Evolutionary conservation across 768 basidiomycete species (phyloP).

Genomic region (Panus rudis): DNA sequence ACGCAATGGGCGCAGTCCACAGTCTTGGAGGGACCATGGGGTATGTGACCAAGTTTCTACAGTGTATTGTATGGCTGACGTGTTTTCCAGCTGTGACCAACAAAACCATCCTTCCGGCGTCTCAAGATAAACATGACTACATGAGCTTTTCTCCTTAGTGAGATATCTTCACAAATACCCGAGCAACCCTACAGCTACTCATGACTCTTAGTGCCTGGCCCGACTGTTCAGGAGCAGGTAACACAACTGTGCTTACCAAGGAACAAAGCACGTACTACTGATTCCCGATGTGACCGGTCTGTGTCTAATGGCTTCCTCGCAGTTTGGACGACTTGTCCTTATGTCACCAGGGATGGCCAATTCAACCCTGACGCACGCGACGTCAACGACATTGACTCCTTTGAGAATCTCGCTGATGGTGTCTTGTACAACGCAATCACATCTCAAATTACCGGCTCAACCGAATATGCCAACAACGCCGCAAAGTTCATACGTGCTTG

Average conservation of each 20-base stretch:
- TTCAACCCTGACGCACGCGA: constrained; percentile 59
- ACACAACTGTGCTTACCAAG: constrained; percentile 48
- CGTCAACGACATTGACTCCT: constrained; percentile 48
- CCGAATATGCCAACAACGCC: constrained; percentile 35
- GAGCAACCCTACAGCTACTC: background rate
- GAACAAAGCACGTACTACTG: constrained; percentile 35
- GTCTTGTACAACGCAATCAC: constrained; percentile 57
- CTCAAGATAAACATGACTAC: constrained; percentile 53
- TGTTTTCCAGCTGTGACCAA: constrained; percentile 36
- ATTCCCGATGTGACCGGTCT: background rate
- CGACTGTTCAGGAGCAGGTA: constrained; percentile 49
- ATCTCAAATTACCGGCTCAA: constrained; percentile 37
- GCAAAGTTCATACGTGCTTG: constrained; percentile 45
- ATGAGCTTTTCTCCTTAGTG: constrained; percentile 71
- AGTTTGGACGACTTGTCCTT: constrained; percentile 58
- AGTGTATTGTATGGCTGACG: background rate
- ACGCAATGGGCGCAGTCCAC: constrained; percentile 38
- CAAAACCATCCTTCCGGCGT: constrained; percentile 41
- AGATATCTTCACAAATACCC: constrained; percentile 13
- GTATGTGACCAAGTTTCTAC: constrained; percentile 27
- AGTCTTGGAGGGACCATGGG: constrained; percentile 45
- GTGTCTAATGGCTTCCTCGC: background rate
- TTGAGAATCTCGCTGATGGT: constrained; percentile 50
- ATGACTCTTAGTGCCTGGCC: constrained; percentile 47
- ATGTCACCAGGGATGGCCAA: constrained; percentile 46